phyloP scores from a whole-genome alignment of 768 basidiomycete genomes.

The Royoungia palumana region DNA sequence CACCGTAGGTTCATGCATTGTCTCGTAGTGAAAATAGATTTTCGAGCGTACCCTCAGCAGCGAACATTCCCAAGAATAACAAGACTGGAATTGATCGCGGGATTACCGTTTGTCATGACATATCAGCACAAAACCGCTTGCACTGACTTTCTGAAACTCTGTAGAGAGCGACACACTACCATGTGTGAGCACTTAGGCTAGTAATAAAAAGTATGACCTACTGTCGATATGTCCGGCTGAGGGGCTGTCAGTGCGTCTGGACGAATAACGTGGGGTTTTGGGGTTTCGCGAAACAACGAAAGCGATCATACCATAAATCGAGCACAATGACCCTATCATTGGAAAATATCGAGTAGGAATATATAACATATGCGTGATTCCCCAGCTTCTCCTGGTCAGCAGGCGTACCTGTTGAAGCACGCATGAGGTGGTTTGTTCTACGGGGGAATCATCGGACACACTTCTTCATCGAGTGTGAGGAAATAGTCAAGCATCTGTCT shows the following conservation, averaged over 20 bases:
- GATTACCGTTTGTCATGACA: neutral
- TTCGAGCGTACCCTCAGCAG: constrained; percentile 6
- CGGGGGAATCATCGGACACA: neutral
- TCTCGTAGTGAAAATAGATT: neutral
- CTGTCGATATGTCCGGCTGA: neutral
- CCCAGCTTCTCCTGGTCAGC: constrained; percentile 3
- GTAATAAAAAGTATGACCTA: neutral
- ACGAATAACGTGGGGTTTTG: neutral
- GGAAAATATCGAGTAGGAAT: constrained; percentile 10
- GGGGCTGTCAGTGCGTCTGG: constrained; percentile 2
- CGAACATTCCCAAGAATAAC: constrained; percentile 4
- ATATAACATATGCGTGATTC: constrained; percentile 11
- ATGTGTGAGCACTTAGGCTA: neutral
- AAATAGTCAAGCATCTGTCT: constrained; percentile 8
- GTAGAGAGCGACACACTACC: constrained; percentile 7
- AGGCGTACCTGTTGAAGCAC: constrained; percentile 1
- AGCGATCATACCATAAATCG: constrained; percentile 2
- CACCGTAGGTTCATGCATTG: neutral
- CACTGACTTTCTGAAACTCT: constrained; percentile 6
- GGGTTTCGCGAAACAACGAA: neutral
- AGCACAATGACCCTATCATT: constrained; percentile 3
- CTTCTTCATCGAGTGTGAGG: constrained; percentile 12
- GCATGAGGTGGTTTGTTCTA: neutral
- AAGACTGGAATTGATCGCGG: neutral
- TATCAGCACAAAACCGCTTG: neutral